phyloP scores from a whole-genome alignment of 2,329 filamentous ascomycete genomes.

The Aspergillus hiratsukae region DNA sequence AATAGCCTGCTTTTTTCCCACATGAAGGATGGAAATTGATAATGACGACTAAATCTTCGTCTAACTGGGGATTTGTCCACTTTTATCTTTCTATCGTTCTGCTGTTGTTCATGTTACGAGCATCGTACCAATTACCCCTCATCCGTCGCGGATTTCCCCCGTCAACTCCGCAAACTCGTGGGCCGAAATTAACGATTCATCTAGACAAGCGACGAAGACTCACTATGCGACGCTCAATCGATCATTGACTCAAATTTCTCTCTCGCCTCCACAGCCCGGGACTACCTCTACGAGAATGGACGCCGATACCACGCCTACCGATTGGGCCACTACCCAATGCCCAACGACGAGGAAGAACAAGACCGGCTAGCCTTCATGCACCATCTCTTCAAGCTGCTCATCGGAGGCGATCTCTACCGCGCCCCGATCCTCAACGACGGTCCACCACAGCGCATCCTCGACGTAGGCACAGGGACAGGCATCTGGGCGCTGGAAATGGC shows the following conservation, averaged over 20 bases:
- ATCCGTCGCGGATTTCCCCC: not conserved
- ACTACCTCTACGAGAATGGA: conserved; percentile 40
- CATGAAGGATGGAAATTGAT: not conserved
- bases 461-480: conserved; percentile 32
- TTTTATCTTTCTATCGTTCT: not conserved
- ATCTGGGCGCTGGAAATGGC: conserved; percentile 43
- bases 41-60: not conserved
- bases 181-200: conserved; percentile 3
- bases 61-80: not conserved
- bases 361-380: conserved; percentile 40
- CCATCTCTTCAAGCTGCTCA: conserved; percentile 34
- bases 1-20: not conserved
- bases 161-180: not conserved
- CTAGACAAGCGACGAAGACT: conserved; percentile 34
- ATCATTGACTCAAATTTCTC: conserved; percentile 39
- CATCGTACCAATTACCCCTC: not conserved
- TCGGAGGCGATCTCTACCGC: conserved; percentile 34
- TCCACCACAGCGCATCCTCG: conserved; percentile 23
- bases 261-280: conserved; percentile 35
- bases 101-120: not conserved
- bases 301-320: conserved; percentile 42
- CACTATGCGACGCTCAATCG: conserved; percentile 27
- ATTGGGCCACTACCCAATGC: conserved; percentile 39
- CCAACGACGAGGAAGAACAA: conserved; percentile 44
- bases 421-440: conserved; percentile 29